Base-by-base conservation (phyloP, 2,329 filamentous ascomycete species). In the Hypoxylon rubiginosum region DNA sequence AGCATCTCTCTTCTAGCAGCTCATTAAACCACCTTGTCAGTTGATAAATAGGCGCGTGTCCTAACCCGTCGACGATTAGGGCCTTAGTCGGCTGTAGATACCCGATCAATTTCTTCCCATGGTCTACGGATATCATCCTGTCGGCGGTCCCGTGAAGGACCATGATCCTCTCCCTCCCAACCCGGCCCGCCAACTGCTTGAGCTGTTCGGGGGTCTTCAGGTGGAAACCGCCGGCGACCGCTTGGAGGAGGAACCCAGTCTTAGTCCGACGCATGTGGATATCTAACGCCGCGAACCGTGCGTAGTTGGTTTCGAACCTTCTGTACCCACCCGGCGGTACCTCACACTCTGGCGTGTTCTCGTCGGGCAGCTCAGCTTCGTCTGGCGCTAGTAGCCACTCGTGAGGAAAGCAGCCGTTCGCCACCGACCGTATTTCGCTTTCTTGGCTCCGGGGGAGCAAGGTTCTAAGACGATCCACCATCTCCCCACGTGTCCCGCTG, bases 231-330 rank as follows among this genome's bases (percentile, higher is more conserved):
- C 45, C 55, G 2, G 64, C 55, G 9, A 66, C 55, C 0, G 64
- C 64, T 26, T 63, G 64, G 21, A 66, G 15, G 9, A 96, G 77
- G 75, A 93, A 94, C 15, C 82, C 57, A 28, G 34, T 82, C 0
- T 83, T 81, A 60, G 90, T 84, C 19, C 83, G 79, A 15, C 90
- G 84, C 81, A 96, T 97, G 75, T 82, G 84, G 66, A 96, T 79
- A 78, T 96, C 92, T 70, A 90, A 88, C 0, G 93, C 93, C 21
- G 91, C 90, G 74, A 93, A 94, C 4, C 93, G 89, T 80, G 96
- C 91, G 60, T 89, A 93, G 75, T 94, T 95, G 52, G 84, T 92
- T 3, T 86, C 86, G 76, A 95, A 97, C 15, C 77, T 78, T 36
- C 82, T 71, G 58, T 88, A 87, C 3, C 56, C 65, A 5, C 32